phyloP scores from a whole-genome alignment of 306 rosid genomes.

The Gillenia trifoliata region DNA sequence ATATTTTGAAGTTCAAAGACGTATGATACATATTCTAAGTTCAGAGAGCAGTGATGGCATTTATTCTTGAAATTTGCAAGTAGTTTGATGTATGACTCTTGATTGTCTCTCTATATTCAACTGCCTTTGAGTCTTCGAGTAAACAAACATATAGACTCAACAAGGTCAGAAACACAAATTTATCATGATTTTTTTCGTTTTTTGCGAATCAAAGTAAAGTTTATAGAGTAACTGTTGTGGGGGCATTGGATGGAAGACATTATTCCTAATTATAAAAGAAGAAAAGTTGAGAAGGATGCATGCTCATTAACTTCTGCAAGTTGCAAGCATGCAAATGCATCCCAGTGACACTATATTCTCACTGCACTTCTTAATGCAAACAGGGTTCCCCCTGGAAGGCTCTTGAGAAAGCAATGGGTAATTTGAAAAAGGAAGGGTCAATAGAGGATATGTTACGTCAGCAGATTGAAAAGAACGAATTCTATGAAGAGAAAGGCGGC shows the following conservation, averaged over 20 bases:
- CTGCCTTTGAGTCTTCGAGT: background rate
- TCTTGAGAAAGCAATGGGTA: constrained; percentile 17
- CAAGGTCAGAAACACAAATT: background rate
- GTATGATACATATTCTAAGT: too few species aligned
- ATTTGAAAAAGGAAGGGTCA: constrained; percentile 43
- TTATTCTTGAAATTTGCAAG: background rate
- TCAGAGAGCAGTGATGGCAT: background rate
- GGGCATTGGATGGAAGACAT: background rate
- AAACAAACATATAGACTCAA: background rate
- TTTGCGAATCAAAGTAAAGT: background rate
- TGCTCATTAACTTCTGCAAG: background rate
- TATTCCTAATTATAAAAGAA: background rate
- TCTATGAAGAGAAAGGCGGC: constrained; percentile 42
- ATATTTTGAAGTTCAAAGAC: background rate
- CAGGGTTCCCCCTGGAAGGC: constrained; percentile 32
- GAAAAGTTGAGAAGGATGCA: background rate
- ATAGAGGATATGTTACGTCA: constrained; percentile 54
- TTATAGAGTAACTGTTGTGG: background rate
- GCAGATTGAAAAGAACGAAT: constrained; percentile 57
- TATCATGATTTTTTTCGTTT: background rate
- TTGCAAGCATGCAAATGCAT: background rate
- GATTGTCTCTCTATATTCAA: background rate
- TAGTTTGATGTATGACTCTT: background rate
- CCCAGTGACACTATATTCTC: background rate
- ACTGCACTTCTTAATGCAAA: constrained; percentile 1